These are phyloP conservation scores for Paraphoma sp. DNA, from an alignment of 2,329 filamentous ascomycete species.

Conservation along the genomic window DNA sequence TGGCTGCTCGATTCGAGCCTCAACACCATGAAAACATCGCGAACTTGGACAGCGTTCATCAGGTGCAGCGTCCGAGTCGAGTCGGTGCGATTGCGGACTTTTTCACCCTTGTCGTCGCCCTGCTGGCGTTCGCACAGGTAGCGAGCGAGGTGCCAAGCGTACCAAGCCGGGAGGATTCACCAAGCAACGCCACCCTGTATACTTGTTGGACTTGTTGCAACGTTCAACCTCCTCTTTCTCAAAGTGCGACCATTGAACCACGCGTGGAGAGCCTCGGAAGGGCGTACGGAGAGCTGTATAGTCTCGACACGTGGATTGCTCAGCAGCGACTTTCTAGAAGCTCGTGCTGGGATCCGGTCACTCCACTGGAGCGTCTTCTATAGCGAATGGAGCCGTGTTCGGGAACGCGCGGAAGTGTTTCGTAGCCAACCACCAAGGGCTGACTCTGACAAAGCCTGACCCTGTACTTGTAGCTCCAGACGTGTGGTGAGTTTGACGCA, in stretches of 20 bases:
- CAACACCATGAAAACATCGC: constrained; percentile 7
- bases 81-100: too few relatives aligned
- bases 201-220: constrained; percentile 17
- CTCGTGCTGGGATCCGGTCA: neutral
- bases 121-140: constrained; percentile 4
- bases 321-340: neutral
- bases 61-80: too few relatives aligned
- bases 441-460: neutral
- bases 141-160: constrained; percentile 21
- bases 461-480: constrained; percentile 9
- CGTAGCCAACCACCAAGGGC: neutral
- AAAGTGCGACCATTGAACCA: neutral
- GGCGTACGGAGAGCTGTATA: neutral
- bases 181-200: constrained; percentile 27
- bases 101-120: neutral
- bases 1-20: neutral
- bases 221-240: constrained; percentile 6
- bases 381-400: neutral
- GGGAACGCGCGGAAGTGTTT: neutral
- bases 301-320: neutral
- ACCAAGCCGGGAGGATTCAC: constrained; percentile 28
- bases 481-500: constrained; percentile 17
- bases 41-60: neutral
- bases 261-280: neutral
- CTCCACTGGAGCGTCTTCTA: neutral